Percentiles rank a stretch among this genome's conserved stretches.
Conservation (phyloP, 495 filamentous ascomycete species). For the Daldinia vernicosa region DNA sequence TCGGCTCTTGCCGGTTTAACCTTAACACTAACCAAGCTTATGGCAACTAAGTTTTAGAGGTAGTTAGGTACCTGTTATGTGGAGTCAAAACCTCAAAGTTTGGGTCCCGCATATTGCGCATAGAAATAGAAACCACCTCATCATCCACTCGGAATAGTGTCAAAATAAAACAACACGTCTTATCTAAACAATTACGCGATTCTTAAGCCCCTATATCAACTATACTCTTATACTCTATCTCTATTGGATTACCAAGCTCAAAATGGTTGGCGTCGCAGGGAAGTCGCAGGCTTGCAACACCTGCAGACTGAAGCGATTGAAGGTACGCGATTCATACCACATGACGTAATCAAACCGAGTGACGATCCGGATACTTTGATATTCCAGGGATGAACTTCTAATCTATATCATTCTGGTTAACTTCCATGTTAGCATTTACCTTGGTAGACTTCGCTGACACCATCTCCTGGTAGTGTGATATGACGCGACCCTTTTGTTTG, state of each 20-base stretch:
- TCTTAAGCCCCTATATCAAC: background rate
- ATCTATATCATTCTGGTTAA: background rate
- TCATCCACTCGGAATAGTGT: background rate
- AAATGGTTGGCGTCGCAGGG: constrained; percentile 59
- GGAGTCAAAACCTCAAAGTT: background rate
- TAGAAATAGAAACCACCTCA: background rate
- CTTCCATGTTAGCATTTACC: background rate
- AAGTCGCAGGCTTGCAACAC: constrained; percentile 59
- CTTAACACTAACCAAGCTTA: background rate
- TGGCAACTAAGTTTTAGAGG: background rate
- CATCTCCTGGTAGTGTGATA: constrained; percentile 46
- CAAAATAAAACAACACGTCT: background rate
- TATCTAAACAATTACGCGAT: background rate
- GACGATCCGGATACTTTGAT: background rate
- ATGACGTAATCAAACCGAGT: background rate
- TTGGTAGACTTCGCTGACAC: background rate
- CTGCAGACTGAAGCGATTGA: constrained; percentile 54
- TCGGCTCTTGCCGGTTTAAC: background rate
- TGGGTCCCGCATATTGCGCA: background rate
- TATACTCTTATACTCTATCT: background rate
- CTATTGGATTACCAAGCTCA: background rate
- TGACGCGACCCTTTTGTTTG: constrained; percentile 48
- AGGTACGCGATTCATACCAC: constrained; percentile 39
- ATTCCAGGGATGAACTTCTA: background rate
- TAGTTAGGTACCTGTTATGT: no score